These are phyloP conservation scores for Fonsecaea multimorphosa DNA, from an alignment of 2,329 filamentous ascomycete species.

Conservation along the genomic window DNA sequence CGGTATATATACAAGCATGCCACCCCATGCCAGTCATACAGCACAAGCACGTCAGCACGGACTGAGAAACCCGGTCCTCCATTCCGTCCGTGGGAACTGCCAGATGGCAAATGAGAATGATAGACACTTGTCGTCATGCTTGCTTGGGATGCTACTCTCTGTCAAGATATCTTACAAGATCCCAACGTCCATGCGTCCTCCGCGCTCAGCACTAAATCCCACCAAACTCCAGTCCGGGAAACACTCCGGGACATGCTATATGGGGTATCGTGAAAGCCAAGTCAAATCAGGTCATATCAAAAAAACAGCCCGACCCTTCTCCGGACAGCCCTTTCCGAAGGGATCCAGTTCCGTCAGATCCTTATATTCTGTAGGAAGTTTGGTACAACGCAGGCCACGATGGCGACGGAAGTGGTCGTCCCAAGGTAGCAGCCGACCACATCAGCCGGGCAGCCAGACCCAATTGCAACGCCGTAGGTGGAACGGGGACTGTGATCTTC, in stretches of 20 bases:
- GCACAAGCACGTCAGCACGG: no score
- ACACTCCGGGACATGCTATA: background rate
- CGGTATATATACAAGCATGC: no score
- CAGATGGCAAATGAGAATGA: no score
- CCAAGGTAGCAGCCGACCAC: no score
- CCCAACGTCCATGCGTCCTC: background rate
- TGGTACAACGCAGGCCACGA: background rate
- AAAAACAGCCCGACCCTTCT: background rate
- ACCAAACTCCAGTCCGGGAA: background rate
- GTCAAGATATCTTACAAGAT: background rate
- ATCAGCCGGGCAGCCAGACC: no score
- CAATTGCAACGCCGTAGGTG: background rate
- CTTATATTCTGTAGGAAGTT: background rate
- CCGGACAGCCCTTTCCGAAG: background rate
- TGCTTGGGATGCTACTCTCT: no score
- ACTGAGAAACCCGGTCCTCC: no score
- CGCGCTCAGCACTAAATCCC: background rate
- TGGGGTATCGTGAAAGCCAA: conserved; percentile 9
- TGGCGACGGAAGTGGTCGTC: background rate
- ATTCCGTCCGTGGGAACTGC: no score
- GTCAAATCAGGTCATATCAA: background rate
- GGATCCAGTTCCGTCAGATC: background rate
- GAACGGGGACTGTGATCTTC: background rate
- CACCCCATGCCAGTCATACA: no score
- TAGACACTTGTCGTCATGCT: no score